phyloP scores from a whole-genome alignment of 441 rosid genomes.

The Mallotus repandus region DNA sequence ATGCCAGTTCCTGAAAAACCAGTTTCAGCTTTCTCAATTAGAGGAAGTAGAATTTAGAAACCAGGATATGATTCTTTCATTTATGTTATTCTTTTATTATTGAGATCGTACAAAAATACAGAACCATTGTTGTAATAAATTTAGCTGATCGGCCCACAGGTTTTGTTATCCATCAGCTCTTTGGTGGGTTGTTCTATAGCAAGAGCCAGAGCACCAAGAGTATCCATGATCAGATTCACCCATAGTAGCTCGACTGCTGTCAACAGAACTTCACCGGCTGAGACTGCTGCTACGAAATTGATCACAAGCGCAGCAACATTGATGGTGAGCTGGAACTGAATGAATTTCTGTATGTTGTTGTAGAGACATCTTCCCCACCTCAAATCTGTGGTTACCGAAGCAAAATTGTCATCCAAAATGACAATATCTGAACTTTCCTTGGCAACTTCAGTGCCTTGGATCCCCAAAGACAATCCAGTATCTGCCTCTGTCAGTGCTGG shows the following conservation, averaged over 20 bases:
- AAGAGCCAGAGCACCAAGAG: constrained; percentile 48
- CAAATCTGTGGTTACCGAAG: constrained; percentile 41
- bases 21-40: constrained; percentile 46
- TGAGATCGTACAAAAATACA: not conserved
- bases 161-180: constrained; percentile 45
- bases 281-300: constrained; percentile 47
- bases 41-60: constrained; percentile 19
- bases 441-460: constrained; percentile 56
- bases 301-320: constrained; percentile 45
- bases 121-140: not conserved
- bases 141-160: no score
- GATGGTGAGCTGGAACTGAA: constrained; percentile 55
- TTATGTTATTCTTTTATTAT: no score
- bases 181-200: constrained; percentile 46
- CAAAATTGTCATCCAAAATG: constrained; percentile 49
- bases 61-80: not conserved
- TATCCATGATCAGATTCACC: constrained; percentile 61
- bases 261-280: constrained; percentile 45
- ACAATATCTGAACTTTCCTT: constrained; percentile 55
- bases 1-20: constrained; percentile 50
- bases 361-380: constrained; percentile 55
- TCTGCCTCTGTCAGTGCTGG: constrained; percentile 55
- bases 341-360: constrained; percentile 53
- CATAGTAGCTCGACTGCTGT: constrained; percentile 52
- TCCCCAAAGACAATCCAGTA: constrained; percentile 58